Evolutionary conservation across 768 basidiomycete species (phyloP), one percentile per base, ranked within the genome.

Genomic region (Boletus pseudo-olivaceus): DNA sequence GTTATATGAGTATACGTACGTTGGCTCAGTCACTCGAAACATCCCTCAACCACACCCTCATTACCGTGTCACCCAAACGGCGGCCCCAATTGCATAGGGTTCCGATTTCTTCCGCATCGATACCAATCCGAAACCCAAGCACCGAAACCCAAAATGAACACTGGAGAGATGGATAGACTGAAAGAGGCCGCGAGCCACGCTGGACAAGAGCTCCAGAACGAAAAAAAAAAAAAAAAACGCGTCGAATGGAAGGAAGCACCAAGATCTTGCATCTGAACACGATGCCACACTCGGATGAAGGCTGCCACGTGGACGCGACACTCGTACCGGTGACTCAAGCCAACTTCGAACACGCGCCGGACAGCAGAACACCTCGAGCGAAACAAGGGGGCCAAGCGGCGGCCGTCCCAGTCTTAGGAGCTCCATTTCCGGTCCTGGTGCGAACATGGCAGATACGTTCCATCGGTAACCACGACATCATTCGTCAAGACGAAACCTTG

Each of bases 11-110:
- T n/a, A 10, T 19, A 39, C 37, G 37, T 32, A n/a, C 10, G 37
- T 42, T 33, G 35, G 35, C n/a, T 56, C 42, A 43, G 27, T 30
- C 35, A 19, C 29, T 50, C 43, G 59, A 60, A 60, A 60, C 58
- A 44, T 27, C 44, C 35, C 40, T 47, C 34, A 37, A 27, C 48
- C 32, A 50, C 53, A 17, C 44, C 27, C 12, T 39, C 19, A 49
- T 38, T 29, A 29, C 47, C 27, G 26, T 49, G 47, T 23, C 51
- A 37, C 51, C 14, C 20, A 27, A 43, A 40, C 10, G 56, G 27
- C 12, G 38, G 7, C 27, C 43, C 4, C 58, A 49, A 39, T 40
- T 15, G 29, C 12, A 12, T 29, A 32, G 23, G 27, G 39, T 29
- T 56, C 40, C 48, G 30, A 49, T 23, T 39, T 27, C 30, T 20